Conservation (phyloP, 371 early-diverging fungal species). For the Ecytonucleospora hepatopenaei region DNA sequence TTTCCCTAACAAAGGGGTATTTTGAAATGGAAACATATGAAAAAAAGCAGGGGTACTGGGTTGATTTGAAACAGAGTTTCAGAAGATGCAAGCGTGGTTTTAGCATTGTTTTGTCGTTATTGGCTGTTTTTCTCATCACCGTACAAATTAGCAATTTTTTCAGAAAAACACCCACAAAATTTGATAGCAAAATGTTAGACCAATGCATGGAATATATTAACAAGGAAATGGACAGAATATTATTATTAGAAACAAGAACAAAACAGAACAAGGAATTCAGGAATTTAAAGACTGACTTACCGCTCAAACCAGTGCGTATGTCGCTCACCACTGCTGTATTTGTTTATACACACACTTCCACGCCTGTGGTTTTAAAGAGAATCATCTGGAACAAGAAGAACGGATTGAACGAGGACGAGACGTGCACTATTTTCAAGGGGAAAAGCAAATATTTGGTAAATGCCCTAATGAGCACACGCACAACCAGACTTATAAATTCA, state of each 20-base stretch:
- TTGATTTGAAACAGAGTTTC: background rate
- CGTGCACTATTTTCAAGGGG: constrained; percentile 19
- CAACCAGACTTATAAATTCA: background rate
- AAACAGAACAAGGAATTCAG: constrained; percentile 50
- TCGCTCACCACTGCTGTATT: constrained; percentile 49
- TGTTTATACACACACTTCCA: constrained; percentile 16
- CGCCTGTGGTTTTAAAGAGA: constrained; percentile 49
- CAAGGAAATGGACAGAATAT: constrained; percentile 34
- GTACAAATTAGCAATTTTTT: background rate
- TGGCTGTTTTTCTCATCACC: background rate
- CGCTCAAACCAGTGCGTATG: constrained; percentile 51
- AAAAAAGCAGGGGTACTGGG: background rate
- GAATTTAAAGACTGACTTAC: constrained; percentile 23
- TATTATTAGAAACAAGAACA: constrained; percentile 30
- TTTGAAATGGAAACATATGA: background rate
- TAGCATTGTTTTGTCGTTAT: background rate
- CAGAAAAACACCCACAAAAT: background rate
- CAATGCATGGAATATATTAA: constrained; percentile 33
- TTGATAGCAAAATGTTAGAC: background rate
- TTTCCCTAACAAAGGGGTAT: background rate
- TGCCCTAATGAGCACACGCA: constrained; percentile 40
- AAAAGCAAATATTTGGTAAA: constrained; percentile 40
- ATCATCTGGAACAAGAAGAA: constrained; percentile 45
- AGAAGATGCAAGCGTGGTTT: background rate
- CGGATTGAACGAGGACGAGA: constrained; percentile 45